Evolutionary conservation across 345 rosid species (phyloP).

Genomic region (Salix purpurea): DNA sequence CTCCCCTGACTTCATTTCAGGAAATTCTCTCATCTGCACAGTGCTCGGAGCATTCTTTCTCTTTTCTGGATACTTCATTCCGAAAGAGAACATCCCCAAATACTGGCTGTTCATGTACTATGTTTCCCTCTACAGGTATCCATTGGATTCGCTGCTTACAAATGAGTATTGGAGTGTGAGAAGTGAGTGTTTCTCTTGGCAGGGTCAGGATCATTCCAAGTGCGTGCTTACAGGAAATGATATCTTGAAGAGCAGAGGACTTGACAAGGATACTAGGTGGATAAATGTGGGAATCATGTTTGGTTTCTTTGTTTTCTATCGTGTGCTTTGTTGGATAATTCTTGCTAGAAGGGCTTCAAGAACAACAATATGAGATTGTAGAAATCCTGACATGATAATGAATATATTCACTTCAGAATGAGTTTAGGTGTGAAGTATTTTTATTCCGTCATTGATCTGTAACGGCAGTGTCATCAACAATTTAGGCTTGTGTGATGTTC

Average conservation of each 20-base stretch:
- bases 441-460: too few species aligned
- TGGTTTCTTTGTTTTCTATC: constrained; percentile 75
- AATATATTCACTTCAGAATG: too few species aligned
- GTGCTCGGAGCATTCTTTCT: constrained; percentile 83
- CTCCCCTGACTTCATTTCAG: constrained; percentile 77
- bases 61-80: constrained; percentile 89
- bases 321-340: constrained; percentile 76
- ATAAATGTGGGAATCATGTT: constrained; percentile 80
- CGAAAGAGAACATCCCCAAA: constrained; percentile 76
- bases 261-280: constrained; percentile 66
- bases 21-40: constrained; percentile 76
- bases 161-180: constrained; percentile 79
- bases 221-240: constrained; percentile 70
- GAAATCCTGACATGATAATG: too few species aligned
- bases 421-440: too few species aligned
- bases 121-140: constrained; percentile 74
- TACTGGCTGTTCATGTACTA: constrained; percentile 94
- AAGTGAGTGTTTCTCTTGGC: constrained; percentile 59
- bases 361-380: constrained; percentile 38
- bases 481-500: too few species aligned
- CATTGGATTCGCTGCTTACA: constrained; percentile 63
- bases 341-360: constrained; percentile 62
- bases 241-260: constrained; percentile 66
- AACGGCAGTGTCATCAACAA: too few species aligned
- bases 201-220: background rate